Evolutionary conservation across 176 grass and related monocot species (phyloP).

Genomic region (Areca catechu): DNA sequence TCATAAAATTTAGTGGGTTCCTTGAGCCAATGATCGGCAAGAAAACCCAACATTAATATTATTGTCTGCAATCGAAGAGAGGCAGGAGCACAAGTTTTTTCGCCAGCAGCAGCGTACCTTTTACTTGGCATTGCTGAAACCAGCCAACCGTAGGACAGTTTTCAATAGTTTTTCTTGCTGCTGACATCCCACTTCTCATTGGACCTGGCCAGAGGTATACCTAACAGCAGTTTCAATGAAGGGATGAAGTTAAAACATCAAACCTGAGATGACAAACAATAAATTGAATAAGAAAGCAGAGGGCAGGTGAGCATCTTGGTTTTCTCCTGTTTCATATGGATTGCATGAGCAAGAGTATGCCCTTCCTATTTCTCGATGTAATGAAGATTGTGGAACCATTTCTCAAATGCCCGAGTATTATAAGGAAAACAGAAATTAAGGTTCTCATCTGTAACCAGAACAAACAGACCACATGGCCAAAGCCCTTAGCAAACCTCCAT

Average conservation of each 20-base stretch:
- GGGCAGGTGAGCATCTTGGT: constrained; percentile 47
- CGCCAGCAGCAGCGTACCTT: constrained; percentile 37
- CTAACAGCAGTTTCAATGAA: constrained; percentile 11
- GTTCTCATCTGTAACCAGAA: too few relatives aligned
- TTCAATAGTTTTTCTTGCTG: constrained; percentile 62
- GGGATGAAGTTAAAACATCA: too few relatives aligned
- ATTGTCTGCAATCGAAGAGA: constrained; percentile 2
- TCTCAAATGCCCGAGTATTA: constrained; percentile 61
- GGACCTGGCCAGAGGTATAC: constrained; percentile 87
- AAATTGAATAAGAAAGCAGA: too few relatives aligned
- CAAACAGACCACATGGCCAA: too few relatives aligned
- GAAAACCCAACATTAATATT: background rate
- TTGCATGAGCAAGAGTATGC: constrained; percentile 87
- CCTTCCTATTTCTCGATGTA: constrained; percentile 82
- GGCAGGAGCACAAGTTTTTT: background rate
- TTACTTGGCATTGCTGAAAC: constrained; percentile 79
- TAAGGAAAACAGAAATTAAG: too few relatives aligned
- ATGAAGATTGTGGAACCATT: constrained; percentile 97
- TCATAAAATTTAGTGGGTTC: constrained; percentile 81
- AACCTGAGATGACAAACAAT: too few relatives aligned
- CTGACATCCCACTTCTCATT: constrained; percentile 58
- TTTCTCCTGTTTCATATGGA: constrained; percentile 85
- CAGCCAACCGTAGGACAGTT: constrained; percentile 72
- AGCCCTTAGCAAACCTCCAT: too few relatives aligned
- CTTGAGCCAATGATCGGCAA: constrained; percentile 93